A percentile compares a stretch with the other conserved stretches of the same genome.
These are phyloP conservation scores for Fusarium odoratissimum DNA, from an alignment of 2,329 filamentous ascomycete species.

Conservation along the genomic window DNA sequence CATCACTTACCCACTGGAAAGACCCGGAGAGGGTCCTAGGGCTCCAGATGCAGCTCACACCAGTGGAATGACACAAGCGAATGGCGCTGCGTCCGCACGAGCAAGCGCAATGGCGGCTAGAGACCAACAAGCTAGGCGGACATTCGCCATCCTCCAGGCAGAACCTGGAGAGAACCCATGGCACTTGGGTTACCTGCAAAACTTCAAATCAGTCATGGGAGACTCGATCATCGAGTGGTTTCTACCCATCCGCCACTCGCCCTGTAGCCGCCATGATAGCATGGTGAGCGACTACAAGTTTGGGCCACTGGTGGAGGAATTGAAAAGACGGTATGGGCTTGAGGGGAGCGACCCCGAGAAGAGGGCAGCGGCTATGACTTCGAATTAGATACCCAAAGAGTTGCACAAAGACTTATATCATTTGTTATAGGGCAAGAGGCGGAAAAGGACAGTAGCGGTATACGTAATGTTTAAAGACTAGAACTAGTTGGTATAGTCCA, in stretches of 20 bases:
- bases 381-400: slow-evolving; percentile 36
- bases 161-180: slow-evolving; percentile 85
- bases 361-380: slow-evolving; percentile 34
- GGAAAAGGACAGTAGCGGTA: neutral
- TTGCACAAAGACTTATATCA: slow-evolving; percentile 18
- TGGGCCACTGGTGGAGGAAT: slow-evolving; percentile 68
- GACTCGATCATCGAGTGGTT: slow-evolving; percentile 79
- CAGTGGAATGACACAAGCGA: neutral
- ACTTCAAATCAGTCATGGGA: slow-evolving; percentile 86
- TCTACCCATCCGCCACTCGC: slow-evolving; percentile 79
- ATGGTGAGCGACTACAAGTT: slow-evolving; percentile 75
- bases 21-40: slow-evolving; percentile 21
- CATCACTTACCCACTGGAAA: slow-evolving; percentile 68
- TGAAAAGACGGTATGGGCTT: slow-evolving; percentile 59
- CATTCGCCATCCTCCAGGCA: slow-evolving; percentile 83
- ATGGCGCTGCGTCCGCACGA: slow-evolving; percentile 25
- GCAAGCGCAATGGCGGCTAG: slow-evolving; percentile 43
- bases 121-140: slow-evolving; percentile 66
- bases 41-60: slow-evolving; percentile 11
- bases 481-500: slow-evolving; percentile 3
- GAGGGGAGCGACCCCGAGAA: slow-evolving; percentile 17
- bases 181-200: slow-evolving; percentile 76
- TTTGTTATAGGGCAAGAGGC: slow-evolving; percentile 7
- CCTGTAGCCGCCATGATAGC: slow-evolving; percentile 76
- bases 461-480: slow-evolving; percentile 23